Evolutionary conservation across 495 filamentous ascomycete genomes (phyloP).

Genomic region (Neurospora intermedia): DNA sequence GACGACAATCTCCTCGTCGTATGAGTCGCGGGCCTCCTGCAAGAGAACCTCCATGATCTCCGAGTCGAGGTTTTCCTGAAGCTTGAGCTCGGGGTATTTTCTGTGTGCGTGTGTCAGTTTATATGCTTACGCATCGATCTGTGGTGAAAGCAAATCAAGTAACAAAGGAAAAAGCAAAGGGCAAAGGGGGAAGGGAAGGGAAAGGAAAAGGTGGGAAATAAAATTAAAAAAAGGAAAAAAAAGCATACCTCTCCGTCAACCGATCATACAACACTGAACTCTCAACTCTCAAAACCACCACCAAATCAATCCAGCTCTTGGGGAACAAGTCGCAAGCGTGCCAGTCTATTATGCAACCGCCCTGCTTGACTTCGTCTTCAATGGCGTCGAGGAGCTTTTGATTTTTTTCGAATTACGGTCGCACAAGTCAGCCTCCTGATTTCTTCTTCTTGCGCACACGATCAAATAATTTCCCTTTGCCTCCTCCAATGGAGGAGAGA

Average conservation of each 20-base stretch:
- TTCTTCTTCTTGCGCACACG: too few species aligned
- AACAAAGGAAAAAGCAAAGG: too few species aligned
- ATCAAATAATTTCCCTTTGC: too few species aligned
- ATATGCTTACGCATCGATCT: background rate
- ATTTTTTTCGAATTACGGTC: background rate
- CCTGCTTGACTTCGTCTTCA: constrained; percentile 67
- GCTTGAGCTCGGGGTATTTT: constrained; percentile 70
- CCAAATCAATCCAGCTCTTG: constrained; percentile 86
- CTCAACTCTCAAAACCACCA: constrained; percentile 79
- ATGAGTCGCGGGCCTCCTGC: constrained; percentile 81
- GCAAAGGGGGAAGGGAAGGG: background rate
- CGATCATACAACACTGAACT: constrained; percentile 72
- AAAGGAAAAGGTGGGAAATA: background rate
- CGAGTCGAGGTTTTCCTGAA: constrained; percentile 92
- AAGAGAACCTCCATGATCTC: constrained; percentile 96
- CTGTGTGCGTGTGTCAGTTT: constrained; percentile 23
- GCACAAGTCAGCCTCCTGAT: background rate
- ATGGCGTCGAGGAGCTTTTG: constrained; percentile 73
- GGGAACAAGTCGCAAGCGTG: constrained; percentile 96
- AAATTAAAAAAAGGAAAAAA: background rate
- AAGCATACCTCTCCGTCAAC: constrained; percentile 52
- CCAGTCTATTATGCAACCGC: constrained; percentile 94
- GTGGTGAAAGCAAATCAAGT: too few species aligned
- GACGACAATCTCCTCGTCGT: constrained; percentile 79
- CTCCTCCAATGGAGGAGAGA: too few species aligned